Conservation (phyloP, 176 grass and related monocot genomes). For the Echinochloa phyllopogon region DNA sequence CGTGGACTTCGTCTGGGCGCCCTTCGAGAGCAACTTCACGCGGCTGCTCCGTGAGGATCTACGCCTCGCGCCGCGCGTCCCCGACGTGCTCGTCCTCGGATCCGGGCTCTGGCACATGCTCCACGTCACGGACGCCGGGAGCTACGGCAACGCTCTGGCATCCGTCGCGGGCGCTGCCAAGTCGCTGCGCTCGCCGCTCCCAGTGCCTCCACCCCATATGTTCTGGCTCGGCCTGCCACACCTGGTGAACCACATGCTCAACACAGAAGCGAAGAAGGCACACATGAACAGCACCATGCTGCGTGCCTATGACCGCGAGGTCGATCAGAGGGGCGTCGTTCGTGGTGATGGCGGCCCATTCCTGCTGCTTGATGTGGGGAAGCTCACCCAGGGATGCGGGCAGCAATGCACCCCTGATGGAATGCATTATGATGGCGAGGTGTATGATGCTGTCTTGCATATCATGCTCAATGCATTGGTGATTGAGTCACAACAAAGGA, state of each 20-base stretch:
- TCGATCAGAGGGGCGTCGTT: conserved; percentile 53
- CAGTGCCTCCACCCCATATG: conserved; percentile 64
- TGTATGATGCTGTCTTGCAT: conserved; percentile 80
- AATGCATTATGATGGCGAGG: conserved; percentile 74
- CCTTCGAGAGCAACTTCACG: conserved; percentile 84
- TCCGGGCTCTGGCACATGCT: conserved; percentile 98
- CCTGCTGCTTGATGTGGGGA: conserved; percentile 69
- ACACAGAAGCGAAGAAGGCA: conserved; percentile 78
- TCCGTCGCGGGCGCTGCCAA: conserved; percentile 45
- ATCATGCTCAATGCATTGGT: conserved; percentile 91
- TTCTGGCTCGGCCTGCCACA: conserved; percentile 87
- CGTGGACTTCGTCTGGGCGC: conserved; percentile 92
- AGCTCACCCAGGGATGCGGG: conserved; percentile 68
- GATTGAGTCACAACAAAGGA: conserved; percentile 77
- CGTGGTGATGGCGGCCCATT: conserved; percentile 53
- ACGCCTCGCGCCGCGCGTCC: conserved; percentile 49
- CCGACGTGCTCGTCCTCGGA: conserved; percentile 86
- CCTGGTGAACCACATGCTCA: conserved; percentile 76
- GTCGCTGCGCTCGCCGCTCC: conserved; percentile 37
- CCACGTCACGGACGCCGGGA: conserved; percentile 58
- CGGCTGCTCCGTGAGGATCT: conserved; percentile 66
- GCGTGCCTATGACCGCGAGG: conserved; percentile 64
- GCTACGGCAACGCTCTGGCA: conserved; percentile 56
- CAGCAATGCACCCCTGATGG: conserved; percentile 71
- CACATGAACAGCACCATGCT: conserved; percentile 75